Evolutionary conservation across 257 asterid species (phyloP).

Genomic region (Lavandula angustifolia): DNA sequence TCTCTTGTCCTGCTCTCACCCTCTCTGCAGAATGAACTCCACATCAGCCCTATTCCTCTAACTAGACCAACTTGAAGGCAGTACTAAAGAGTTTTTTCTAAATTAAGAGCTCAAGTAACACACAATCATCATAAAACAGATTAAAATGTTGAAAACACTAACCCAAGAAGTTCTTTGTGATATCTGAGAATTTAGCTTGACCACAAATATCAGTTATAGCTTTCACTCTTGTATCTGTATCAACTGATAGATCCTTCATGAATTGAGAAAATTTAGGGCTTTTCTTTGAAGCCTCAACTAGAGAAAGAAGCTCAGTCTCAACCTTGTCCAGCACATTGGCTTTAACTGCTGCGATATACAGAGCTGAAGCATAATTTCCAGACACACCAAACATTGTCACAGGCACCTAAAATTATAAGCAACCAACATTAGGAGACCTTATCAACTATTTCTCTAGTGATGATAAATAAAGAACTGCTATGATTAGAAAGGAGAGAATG

Average conservation of each 20-base stretch:
- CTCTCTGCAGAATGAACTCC: too few relatives aligned
- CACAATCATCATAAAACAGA: background rate
- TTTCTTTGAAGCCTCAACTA: constrained; percentile 72
- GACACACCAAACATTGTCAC: constrained; percentile 74
- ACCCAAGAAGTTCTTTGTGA: constrained; percentile 77
- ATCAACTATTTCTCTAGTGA: too few relatives aligned
- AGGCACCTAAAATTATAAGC: constrained; percentile 62
- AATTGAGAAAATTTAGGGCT: constrained; percentile 79
- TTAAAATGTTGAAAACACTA: constrained; percentile 30
- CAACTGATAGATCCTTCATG: constrained; percentile 76
- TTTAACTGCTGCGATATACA: constrained; percentile 84
- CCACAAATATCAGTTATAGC: constrained; percentile 60
- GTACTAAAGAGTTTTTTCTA: constrained; percentile 1
- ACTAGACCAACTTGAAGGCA: constrained; percentile 13
- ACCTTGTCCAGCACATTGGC: constrained; percentile 78
- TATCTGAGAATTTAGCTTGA: constrained; percentile 63
- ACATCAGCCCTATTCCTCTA: background rate
- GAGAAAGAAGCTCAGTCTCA: constrained; percentile 72
- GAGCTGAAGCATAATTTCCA: constrained; percentile 92
- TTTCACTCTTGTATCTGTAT: constrained; percentile 60
- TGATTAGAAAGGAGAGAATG: too few relatives aligned
- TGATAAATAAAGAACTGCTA: too few relatives aligned
- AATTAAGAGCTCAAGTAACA: constrained; percentile 21
- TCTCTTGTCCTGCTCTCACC: too few relatives aligned
- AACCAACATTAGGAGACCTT: constrained; percentile 7